phyloP scores from a whole-genome alignment of 1,139 yeast species.

The Zygoascus meyerae region DNA sequence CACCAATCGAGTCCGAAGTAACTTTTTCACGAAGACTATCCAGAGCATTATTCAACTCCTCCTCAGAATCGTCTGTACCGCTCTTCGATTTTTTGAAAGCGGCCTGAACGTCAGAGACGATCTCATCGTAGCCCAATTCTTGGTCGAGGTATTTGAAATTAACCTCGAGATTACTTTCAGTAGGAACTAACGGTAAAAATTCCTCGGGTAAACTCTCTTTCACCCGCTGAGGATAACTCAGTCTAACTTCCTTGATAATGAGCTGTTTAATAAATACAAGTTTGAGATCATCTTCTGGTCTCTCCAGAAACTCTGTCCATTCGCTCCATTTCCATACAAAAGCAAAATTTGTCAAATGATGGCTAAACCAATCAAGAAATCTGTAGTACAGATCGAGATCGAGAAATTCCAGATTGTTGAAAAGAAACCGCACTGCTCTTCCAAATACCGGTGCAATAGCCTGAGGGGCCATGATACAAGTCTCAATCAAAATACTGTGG shows the following conservation, averaged over 20 bases:
- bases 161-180: slow-evolving; percentile 41
- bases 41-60: slow-evolving; percentile 33
- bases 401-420: slow-evolving; percentile 56
- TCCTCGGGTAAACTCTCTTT: slow-evolving; percentile 72
- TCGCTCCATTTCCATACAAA: slow-evolving; percentile 99
- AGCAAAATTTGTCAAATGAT: slow-evolving; percentile 88
- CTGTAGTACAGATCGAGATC: slow-evolving; percentile 73
- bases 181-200: slow-evolving; percentile 52
- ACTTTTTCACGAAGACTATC: slow-evolving; percentile 33
- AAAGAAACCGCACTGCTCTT: slow-evolving; percentile 81
- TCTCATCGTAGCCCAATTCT: slow-evolving; percentile 35
- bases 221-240: slow-evolving; percentile 66
- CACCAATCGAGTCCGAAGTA: slow-evolving; percentile 14
- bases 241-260: slow-evolving; percentile 75
- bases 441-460: slow-evolving; percentile 96
- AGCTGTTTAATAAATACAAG: slow-evolving; percentile 69
- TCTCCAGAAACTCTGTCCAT: slow-evolving; percentile 47
- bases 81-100: slow-evolving; percentile 29
- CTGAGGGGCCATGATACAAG: slow-evolving; percentile 79
- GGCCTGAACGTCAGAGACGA: slow-evolving; percentile 33
- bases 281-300: slow-evolving; percentile 59
- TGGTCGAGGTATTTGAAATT: slow-evolving; percentile 36
- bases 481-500: slow-evolving; percentile 80
- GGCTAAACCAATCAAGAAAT: slow-evolving; percentile 87
- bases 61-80: slow-evolving; percentile 29